Base-by-base conservation (phyloP, 1,284 basidiomycete species). In the Tranzscheliella williamsii region DNA sequence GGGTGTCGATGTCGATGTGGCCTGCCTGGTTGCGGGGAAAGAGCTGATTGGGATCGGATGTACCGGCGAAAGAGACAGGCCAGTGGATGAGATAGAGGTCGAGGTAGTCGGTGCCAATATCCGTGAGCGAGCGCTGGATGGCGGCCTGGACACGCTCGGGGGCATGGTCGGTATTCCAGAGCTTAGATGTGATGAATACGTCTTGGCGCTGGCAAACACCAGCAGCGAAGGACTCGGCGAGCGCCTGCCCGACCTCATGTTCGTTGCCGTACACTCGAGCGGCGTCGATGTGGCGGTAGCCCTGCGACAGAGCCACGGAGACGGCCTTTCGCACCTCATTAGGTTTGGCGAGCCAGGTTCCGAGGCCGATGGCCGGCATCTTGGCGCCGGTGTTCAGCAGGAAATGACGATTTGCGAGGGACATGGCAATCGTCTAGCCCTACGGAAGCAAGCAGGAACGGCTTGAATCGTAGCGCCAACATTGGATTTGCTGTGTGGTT, bases 161-260 rank as follows among this genome's bases (percentile, higher is more conserved):
- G 36, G 85, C 85, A 86, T 12, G 88, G 83, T 84, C 84, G 50
- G 67, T 79, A 85, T 84, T 81, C 86, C 88, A 90, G 32, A 91
- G 82, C 80, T 93, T 91, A 52, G 86, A 86, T 4, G 90, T 89
- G 52, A 93, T 84, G 78, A 88, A 93, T 51, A 94, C 83, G 57
- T 92, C 87, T 23, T 84, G 82, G 61, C 91, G 84, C 37, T 83
- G 83, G 24, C 81, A 79, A 75, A 93, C 85, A 32, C 89, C 91
- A 35, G 86, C 72, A 11, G 89, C 90, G 29, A 30, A 16, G 15
- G 29, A 13, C 29, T 30, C 29, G 29, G 29, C 15, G 8, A 30
- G 29, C 15, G 29, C 29, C 29, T 30, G 29, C 15, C 29, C 29
- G 23, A 90, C 89, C 75, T 91, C 88, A 72, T 86, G 88, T 79